Evolutionary conservation across 1,139 yeast species (phyloP), one percentile per base, ranked within the genome.

Genomic region (Entelexis sorbosivorans): DNA sequence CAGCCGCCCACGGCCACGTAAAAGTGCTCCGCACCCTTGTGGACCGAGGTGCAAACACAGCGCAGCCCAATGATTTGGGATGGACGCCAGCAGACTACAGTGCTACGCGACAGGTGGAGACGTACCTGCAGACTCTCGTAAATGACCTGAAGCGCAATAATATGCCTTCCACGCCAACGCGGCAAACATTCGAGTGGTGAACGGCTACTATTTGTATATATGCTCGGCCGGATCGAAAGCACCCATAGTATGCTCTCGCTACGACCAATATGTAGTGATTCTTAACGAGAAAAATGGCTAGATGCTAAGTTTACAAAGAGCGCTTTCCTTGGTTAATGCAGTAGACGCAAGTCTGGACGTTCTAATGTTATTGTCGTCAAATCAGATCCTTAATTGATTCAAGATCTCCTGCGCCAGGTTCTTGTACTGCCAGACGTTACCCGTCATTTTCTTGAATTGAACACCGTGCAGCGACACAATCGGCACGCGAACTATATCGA

Each of bases 371-470:
- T 10, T 7, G 31, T 28, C 31, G 5, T 2, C 13, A 13, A 3
- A 16, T 47, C 38, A 67, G 35, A 88, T 71, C 61, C 83, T 82
- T 67, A 89, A 73, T 61, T 86, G 91, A 56, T 77, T 76, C 68
- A 89, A 75, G 47, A 89, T 82, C 66, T 82, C 87, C 54, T 93
- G 81, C 2, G 96, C 97, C 65, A 89, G 72, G n/a, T 88, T 82
- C 70, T 89, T 89, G 69, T 89, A 89, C 69, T 84, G 79, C 97
- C 97, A 89, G 2, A 96, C 86, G 66, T 91, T 88, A 61, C 98
- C 98, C 54, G 85, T 76, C 43, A 89, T 75, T 66, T 89, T 89
- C 73, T 89, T 91, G 71, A 91, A 88, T 66, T 89, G 96, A 50
- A 91, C 91, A 66, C 97, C 98, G 59, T 85, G 88, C 56, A 91